Conservation (phyloP, 805 yeast genomes). For the Tetrapisispora iriomotensis region DNA sequence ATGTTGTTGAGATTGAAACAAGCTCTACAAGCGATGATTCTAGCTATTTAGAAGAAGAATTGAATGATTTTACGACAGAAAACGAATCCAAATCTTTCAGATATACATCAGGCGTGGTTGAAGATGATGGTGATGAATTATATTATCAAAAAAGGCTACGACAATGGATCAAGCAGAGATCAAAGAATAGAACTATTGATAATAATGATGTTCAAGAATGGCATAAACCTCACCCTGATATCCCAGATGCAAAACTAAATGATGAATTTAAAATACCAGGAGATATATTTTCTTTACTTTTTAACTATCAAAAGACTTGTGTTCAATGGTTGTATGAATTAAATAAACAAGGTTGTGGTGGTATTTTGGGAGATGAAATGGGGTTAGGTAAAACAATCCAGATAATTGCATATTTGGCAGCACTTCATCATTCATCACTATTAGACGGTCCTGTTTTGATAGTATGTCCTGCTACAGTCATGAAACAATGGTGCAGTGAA, state of each 20-base stretch:
- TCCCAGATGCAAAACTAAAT: slow-evolving; percentile 66
- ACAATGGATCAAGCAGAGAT: slow-evolving; percentile 50
- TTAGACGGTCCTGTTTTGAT: slow-evolving; percentile 70
- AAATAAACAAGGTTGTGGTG: slow-evolving; percentile 83
- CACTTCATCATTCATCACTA: slow-evolving; percentile 71
- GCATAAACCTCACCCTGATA: slow-evolving; percentile 65
- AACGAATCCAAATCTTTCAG: slow-evolving; percentile 9
- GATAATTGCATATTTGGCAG: slow-evolving; percentile 82
- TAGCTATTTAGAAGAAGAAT: slow-evolving; percentile 3
- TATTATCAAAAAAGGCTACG: slow-evolving; percentile 50
- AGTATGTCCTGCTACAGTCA: slow-evolving; percentile 94
- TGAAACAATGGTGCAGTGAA: slow-evolving; percentile 96
- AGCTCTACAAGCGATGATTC: slow-evolving; percentile 12
- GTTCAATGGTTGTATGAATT: slow-evolving; percentile 97
- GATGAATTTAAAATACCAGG: slow-evolving; percentile 74
- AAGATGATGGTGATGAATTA: slow-evolving; percentile 75
- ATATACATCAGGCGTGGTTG: slow-evolving; percentile 22
- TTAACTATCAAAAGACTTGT: slow-evolving; percentile 91
- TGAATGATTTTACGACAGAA: slow-evolving; percentile 10
- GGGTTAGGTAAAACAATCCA: slow-evolving; percentile 95
- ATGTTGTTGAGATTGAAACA: slow-evolving; percentile 5
- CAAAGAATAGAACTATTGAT: slow-evolving; percentile 29
- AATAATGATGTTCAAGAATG: slow-evolving; percentile 42
- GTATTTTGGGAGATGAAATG: slow-evolving; percentile 97
- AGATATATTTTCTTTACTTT: slow-evolving; percentile 74